Evolutionary conservation across 768 basidiomycete species (phyloP).

Genomic region (Lactifluus volemus): DNA sequence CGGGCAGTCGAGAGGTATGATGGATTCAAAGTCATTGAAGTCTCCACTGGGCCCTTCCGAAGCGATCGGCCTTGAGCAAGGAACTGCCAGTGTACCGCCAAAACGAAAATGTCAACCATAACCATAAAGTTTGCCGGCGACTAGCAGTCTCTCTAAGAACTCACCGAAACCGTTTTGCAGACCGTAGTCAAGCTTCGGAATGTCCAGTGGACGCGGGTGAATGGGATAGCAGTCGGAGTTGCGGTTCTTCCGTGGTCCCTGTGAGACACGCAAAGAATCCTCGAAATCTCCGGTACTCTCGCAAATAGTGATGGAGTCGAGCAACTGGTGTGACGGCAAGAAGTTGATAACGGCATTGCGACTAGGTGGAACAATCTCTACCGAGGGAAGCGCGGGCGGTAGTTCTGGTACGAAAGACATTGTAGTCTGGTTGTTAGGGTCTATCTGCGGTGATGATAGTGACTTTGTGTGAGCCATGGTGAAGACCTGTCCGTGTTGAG

Average conservation of each 20-base stretch:
- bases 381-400: too few species aligned
- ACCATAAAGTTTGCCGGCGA: too few species aligned
- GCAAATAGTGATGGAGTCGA: neutral
- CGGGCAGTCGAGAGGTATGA: neutral
- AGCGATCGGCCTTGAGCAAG: neutral
- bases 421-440: too few species aligned
- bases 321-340: neutral
- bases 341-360: too few species aligned
- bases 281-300: neutral
- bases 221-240: neutral
- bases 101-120: too few species aligned
- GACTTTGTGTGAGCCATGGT: too few species aligned
- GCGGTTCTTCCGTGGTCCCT: neutral
- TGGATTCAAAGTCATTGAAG: neutral
- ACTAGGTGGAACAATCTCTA: too few species aligned
- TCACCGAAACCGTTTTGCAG: neutral
- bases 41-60: neutral
- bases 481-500: too few species aligned
- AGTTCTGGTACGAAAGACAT: too few species aligned
- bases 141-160: neutral
- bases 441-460: too few species aligned
- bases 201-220: neutral
- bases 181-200: neutral
- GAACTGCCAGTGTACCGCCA: constrained; percentile 18
- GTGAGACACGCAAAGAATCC: neutral